Evolutionary conservation across 768 basidiomycete species (phyloP), one percentile per base, ranked within the genome.

Genomic region (Lactarius indigo): DNA sequence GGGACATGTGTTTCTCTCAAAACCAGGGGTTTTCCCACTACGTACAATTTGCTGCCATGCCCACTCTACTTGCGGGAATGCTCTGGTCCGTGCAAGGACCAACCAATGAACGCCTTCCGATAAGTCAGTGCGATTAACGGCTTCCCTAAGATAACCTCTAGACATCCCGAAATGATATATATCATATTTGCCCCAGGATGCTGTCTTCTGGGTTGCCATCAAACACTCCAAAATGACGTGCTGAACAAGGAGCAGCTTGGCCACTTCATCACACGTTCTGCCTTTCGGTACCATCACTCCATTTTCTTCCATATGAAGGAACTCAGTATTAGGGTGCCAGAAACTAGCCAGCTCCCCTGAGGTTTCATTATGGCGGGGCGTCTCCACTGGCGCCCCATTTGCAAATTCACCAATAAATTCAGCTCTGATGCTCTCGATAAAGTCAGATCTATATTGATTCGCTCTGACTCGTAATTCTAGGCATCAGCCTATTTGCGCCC

Each of bases 391-490:
- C 0, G 18, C 44, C 44, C 44, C 44, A 4, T 44, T 9, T n/a
- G 3, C 8, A 2, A 20, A n/a, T n/a, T 44, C 44, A 0, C 44
- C 44, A 0, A 18, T 3, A 2, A 44, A 3, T 44, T 12, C 44
- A 3, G 44, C 20, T 0, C 4, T 7, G 0, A 44, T 20, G 0
- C 1, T 10, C 2, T 44, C 44, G 9, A 44, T n/a, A 9, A 44
- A 20, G 2, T n/a, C 9, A 1, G 44, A n/a, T 9, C 44, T 2
- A 10, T 44, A 44, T 0, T 2, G 3, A 1, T 9, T 10, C 0
- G 20, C 20, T 1, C 44, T 8, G 0, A 44, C 8, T 7, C 44
- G 1, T n/a, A 44, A 10, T 3, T 44, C 44, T 0, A n/a, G 7
- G 2, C n/a, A n/a, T 0, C 20, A 3, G 3, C 44, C 44, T n/a